These are phyloP conservation scores for Lablab purpureus DNA, from an alignment of 306 rosid species.

Conservation along the genomic window DNA sequence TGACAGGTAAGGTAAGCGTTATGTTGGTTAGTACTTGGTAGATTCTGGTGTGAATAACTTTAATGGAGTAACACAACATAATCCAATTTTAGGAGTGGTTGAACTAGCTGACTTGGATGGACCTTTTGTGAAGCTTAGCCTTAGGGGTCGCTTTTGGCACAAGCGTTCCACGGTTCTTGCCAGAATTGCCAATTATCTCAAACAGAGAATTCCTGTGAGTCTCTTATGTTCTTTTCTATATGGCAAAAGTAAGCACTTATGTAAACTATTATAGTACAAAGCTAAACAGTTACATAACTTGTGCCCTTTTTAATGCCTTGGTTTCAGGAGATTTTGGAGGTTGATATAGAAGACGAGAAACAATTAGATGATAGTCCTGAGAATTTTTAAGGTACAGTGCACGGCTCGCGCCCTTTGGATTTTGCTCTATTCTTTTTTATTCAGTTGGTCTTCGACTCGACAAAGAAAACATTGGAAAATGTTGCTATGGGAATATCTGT, in stretches of 20 bases:
- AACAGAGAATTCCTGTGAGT: conserved; percentile 91
- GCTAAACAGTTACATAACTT: background rate
- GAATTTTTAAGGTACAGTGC: conserved; percentile 61
- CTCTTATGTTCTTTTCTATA: background rate
- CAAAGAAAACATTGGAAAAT: background rate
- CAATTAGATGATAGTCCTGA: conserved; percentile 96
- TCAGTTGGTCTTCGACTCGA: background rate
- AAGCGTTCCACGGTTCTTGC: conserved; percentile 75
- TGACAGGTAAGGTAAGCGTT: conserved; percentile 61
- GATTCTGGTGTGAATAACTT: background rate
- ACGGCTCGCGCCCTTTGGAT: background rate
- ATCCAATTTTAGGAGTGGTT: conserved; percentile 60
- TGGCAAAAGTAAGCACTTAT: background rate
- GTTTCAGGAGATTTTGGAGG: conserved; percentile 91
- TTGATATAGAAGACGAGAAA: conserved; percentile 87
- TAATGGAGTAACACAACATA: background rate
- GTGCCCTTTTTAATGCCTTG: background rate
- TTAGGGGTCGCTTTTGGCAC: conserved; percentile 97
- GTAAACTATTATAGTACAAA: background rate
- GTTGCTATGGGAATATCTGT: conserved; percentile 24
- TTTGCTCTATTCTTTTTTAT: background rate
- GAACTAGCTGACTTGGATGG: conserved; percentile 86
- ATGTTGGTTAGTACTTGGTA: background rate
- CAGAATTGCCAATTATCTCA: conserved; percentile 79
- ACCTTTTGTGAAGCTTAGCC: conserved; percentile 86